These are phyloP conservation scores for Suillus hirtellus DNA, from an alignment of 768 basidiomycete species.

Conservation along the genomic window DNA sequence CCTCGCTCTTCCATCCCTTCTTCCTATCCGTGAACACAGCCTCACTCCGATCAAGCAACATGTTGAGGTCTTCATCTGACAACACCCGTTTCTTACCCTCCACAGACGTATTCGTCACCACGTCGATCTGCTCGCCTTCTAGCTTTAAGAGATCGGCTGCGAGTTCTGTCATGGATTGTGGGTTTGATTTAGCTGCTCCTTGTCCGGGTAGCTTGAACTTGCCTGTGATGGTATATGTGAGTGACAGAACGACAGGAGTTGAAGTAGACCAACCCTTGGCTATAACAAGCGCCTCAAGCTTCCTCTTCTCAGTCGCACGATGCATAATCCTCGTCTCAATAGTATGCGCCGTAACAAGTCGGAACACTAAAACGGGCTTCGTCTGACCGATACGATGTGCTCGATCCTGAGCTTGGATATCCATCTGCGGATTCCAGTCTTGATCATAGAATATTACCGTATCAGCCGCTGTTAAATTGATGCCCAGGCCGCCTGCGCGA, in stretches of 20 bases:
- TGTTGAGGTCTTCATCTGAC: conserved; percentile 77
- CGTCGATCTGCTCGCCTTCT: conserved; percentile 88
- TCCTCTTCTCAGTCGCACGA: conserved; percentile 81
- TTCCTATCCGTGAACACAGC: conserved; percentile 71
- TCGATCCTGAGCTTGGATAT: conserved; percentile 92
- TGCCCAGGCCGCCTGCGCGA: conserved; percentile 92
- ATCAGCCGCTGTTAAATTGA: conserved; percentile 81
- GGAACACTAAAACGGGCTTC: conserved; percentile 84
- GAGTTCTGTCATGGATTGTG: conserved; percentile 76
- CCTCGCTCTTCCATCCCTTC: conserved; percentile 67
- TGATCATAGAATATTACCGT: conserved; percentile 30
- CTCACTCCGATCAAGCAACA: conserved; percentile 76
- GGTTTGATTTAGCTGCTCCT: conserved; percentile 45
- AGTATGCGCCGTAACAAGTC: conserved; percentile 84
- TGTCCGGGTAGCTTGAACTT: conserved; percentile 80
- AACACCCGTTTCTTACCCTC: conserved; percentile 73
- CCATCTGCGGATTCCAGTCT: conserved; percentile 83
- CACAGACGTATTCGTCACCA: conserved; percentile 68
- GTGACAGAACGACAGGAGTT: neutral
- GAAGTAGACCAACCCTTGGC: conserved; percentile 62
- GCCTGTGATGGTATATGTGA: conserved; percentile 41
- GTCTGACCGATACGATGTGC: conserved; percentile 97
- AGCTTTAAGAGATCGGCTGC: conserved; percentile 74
- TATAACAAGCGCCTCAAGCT: conserved; percentile 93
- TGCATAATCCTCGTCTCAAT: conserved; percentile 92